A percentile compares a stretch with the other conserved stretches of the same genome.
These are phyloP conservation scores for Aspergillus funiculosus DNA, from an alignment of 495 filamentous ascomycete species.

Conservation along the genomic window DNA sequence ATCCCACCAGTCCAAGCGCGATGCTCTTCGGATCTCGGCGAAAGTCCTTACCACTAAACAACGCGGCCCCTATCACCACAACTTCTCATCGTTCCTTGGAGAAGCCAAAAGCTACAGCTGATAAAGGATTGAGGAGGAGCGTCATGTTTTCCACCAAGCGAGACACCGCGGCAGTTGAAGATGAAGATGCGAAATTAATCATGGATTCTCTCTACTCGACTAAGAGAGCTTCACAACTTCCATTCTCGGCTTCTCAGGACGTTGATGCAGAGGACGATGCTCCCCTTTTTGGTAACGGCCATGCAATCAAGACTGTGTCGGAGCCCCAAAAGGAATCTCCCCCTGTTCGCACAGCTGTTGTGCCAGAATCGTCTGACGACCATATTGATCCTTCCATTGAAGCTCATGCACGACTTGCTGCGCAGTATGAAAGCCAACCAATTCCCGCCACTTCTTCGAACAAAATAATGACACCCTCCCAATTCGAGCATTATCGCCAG, in stretches of 20 bases:
- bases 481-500: slow-evolving; percentile 77
- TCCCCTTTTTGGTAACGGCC: slow-evolving; percentile 41
- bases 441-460: slow-evolving; percentile 42
- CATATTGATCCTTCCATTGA: slow-evolving; percentile 47
- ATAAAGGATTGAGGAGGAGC: slow-evolving; percentile 44
- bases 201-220: slow-evolving; percentile 51
- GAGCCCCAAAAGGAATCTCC: slow-evolving; percentile 13
- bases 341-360: slow-evolving; percentile 21
- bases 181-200: slow-evolving; percentile 64
- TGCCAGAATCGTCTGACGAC: slow-evolving; percentile 34
- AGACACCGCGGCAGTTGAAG: slow-evolving; percentile 46
- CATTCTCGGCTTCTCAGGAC: slow-evolving; percentile 22
- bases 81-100: slow-evolving; percentile 37
- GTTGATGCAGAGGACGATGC: slow-evolving; percentile 37
- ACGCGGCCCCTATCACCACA: slow-evolving; percentile 24
- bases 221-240: slow-evolving; percentile 31
- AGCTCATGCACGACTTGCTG: slow-evolving; percentile 51
- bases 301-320: slow-evolving; percentile 12
- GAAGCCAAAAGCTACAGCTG: slow-evolving; percentile 26
- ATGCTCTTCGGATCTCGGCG: slow-evolving; percentile 11
- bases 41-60: slow-evolving; percentile 23
- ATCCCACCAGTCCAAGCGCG: background rate
- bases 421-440: slow-evolving; percentile 41
- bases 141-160: slow-evolving; percentile 41
- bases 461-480: slow-evolving; percentile 84